phyloP scores from a whole-genome alignment of 2,329 filamentous ascomycete genomes.

The Gnomoniopsis smithogilvyi region DNA sequence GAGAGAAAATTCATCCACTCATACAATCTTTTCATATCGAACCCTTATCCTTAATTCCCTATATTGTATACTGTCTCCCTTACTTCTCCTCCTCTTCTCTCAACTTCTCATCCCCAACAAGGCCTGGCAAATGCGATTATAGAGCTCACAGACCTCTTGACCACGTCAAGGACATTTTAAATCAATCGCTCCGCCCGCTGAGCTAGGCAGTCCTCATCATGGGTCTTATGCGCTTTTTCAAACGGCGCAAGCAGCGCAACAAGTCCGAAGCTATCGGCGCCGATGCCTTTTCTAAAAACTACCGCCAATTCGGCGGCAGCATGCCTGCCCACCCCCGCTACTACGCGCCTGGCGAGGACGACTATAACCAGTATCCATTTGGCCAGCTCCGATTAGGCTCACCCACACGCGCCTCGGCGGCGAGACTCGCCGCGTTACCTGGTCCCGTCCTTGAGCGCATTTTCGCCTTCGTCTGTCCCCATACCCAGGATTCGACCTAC shows the following conservation, averaged over 20 bases:
- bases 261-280: slow-evolving; percentile 17
- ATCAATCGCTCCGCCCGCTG: background rate
- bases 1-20: background rate
- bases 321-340: slow-evolving; percentile 15
- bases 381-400: slow-evolving; percentile 26
- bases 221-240: slow-evolving; percentile 26
- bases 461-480: slow-evolving; percentile 80
- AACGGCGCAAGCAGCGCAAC: slow-evolving; percentile 31
- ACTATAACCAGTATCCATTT: slow-evolving; percentile 7
- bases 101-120: background rate
- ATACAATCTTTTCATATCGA: background rate
- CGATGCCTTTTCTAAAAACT: slow-evolving; percentile 20
- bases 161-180: background rate
- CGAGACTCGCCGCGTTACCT: slow-evolving; percentile 55
- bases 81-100: background rate
- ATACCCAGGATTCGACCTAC: slow-evolving; percentile 73
- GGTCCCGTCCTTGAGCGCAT: slow-evolving; percentile 70
- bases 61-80: background rate
- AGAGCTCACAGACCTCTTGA: background rate
- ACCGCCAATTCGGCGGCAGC: slow-evolving; percentile 23
- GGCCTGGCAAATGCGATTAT: background rate
- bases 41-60: background rate
- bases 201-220: background rate
- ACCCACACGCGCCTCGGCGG: slow-evolving; percentile 39
- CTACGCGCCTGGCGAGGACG: background rate